phyloP scores from a whole-genome alignment of 2,329 filamentous ascomycete genomes.

The Clonostachys byssicola region DNA sequence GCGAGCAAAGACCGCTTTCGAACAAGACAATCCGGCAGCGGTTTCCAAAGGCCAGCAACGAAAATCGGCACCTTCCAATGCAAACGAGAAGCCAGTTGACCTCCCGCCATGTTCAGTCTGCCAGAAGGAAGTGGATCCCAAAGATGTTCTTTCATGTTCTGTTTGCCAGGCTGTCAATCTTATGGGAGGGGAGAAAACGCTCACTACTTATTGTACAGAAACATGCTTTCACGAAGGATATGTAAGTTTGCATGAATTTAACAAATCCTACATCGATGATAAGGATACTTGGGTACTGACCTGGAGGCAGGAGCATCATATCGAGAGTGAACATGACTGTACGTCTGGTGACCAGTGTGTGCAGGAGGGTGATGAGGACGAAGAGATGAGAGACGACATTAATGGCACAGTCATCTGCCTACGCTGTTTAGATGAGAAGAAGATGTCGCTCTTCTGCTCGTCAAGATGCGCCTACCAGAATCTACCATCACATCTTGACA shows the following conservation, averaged over 20 bases:
- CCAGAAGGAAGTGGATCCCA: conserved; percentile 19
- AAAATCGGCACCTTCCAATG: conserved; percentile 15
- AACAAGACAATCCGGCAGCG: conserved; percentile 31
- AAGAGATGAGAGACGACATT: conserved; percentile 27
- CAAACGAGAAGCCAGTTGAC: conserved; percentile 25
- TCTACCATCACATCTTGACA: conserved; percentile 31
- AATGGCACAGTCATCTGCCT: conserved; percentile 29
- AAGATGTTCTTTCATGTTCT: conserved; percentile 34
- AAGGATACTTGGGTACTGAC: no score
- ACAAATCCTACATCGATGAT: no score
- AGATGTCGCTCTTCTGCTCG: conserved; percentile 35
- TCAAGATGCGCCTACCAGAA: conserved; percentile 33
- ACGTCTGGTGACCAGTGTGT: conserved; percentile 32
- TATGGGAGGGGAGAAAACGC: conserved; percentile 23
- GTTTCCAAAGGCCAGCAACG: conserved; percentile 24
- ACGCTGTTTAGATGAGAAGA: conserved; percentile 31
- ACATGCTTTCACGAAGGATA: conserved; percentile 32
- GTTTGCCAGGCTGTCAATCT: conserved; percentile 37
- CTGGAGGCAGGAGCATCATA: conserved; percentile 26
- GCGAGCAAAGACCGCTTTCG: conserved; percentile 43
- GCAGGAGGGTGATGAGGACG: conserved; percentile 31
- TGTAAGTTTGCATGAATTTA: conserved; percentile 21
- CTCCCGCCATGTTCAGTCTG: conserved; percentile 36
- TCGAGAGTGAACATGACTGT: conserved; percentile 32
- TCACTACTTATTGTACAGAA: conserved; percentile 40